These are phyloP conservation scores for Penicillium sp. DNA, from an alignment of 2,329 filamentous ascomycete genomes.

Conservation along the genomic window DNA sequence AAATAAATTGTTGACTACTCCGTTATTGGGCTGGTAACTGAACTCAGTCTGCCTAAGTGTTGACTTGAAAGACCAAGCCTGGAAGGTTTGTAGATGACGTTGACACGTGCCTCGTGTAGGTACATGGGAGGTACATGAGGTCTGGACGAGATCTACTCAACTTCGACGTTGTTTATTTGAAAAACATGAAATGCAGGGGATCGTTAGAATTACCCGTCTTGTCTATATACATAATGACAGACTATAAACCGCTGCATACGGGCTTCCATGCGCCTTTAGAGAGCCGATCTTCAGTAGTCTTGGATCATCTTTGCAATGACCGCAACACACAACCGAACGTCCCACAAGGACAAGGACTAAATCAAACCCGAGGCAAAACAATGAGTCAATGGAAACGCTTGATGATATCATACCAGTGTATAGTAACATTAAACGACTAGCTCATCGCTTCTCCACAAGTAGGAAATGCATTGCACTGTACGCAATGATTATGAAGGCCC, in stretches of 20 bases:
- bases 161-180: neutral
- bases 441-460: conserved; percentile 74
- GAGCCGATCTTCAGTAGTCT: neutral
- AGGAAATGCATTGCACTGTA: conserved; percentile 89
- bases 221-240: conserved; percentile 11
- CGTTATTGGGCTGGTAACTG: neutral
- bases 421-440: neutral
- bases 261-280: neutral
- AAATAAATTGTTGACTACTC: neutral
- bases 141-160: neutral
- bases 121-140: neutral
- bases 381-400: neutral
- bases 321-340: neutral
- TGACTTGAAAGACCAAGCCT: neutral
- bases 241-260: neutral
- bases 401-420: neutral
- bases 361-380: neutral
- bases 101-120: conserved; percentile 6
- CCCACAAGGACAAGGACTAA: neutral
- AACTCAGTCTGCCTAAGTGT: neutral
- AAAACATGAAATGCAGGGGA: neutral
- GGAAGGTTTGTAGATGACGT: conserved; percentile 15
- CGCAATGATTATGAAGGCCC: conserved; percentile 73
- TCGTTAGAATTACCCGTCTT: neutral
- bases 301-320: neutral